Evolutionary conservation across 331 rosid genomes (phyloP), one percentile per base, ranked within the genome.

Genomic region (Telfairia occidentalis): DNA sequence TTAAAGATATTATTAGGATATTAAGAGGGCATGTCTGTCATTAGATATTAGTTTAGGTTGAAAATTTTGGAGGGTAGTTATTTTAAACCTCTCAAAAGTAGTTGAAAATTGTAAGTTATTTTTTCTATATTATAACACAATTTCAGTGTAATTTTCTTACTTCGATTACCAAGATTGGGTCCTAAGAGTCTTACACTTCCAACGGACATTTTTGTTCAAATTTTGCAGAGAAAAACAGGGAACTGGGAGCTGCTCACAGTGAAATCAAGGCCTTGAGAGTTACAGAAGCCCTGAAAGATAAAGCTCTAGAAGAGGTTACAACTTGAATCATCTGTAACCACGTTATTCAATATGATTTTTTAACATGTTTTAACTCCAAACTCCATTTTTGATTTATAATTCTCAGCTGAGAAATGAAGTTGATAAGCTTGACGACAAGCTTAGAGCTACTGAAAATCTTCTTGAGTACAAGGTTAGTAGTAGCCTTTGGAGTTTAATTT

Each of bases 221-320:
- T 23, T 49, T 52, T 80, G 79, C 90, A 95, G 96, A 95, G 63
- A 90, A 89, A 77, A 80, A 67, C 48, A 86, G 81, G 74, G 93
- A 87, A 71, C 66, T 92, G 23, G 86, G 78, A 32, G 80, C 65
- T 66, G 88, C 85, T 63, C 90, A 86, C 12, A 78, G 82, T 67
- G 93, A 95, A 83, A 87, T 90, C 89, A 91, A 87, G 89, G 88
- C 90, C 79, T 80, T 90, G 49, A 90, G 75, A 87, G 87, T 85
- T 74, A 78, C 87, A 50, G 93, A 88, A 83, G 85, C 86, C 78
- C 87, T 83, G 8, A 95, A 90, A 77, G 93, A 92, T 63, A 91
- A 91, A 89, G 96, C 92, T 73, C 82, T 87, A 38, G 92, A 89
- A 77, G 93, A 88, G 96, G 99, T 94, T 37, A 88, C 15, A 64